Percentiles rank a stretch among this genome's conserved stretches.
Evolutionary conservation across 2,329 filamentous ascomycete genomes (phyloP).

Genomic region (Clonostachys sp.): DNA sequence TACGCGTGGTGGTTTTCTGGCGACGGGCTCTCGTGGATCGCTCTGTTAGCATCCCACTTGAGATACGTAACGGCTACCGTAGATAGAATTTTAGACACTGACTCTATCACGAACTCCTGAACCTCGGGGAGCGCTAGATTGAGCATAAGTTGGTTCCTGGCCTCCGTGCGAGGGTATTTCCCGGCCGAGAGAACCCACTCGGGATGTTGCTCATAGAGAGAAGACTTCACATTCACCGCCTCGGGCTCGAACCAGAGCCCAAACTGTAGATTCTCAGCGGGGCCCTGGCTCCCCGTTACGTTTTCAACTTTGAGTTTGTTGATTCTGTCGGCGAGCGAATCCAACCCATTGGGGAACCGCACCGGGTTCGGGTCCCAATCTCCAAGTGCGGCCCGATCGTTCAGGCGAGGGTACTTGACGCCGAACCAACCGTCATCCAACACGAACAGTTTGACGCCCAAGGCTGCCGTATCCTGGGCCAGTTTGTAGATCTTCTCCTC

Average conservation of each 20-base stretch:
- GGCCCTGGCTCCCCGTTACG: conserved; percentile 10
- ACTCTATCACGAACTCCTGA: conserved; percentile 56
- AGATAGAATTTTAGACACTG: conserved; percentile 45
- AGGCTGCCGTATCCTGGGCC: conserved; percentile 48
- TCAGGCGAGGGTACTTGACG: conserved; percentile 15
- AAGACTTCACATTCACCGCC: conserved; percentile 62
- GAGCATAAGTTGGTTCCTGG: conserved; percentile 55
- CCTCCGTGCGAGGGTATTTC: conserved; percentile 48
- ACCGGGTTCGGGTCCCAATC: conserved; percentile 58
- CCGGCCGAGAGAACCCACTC: conserved; percentile 60
- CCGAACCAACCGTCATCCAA: conserved; percentile 68
- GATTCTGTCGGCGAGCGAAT: conserved; percentile 43
- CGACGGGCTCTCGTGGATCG: conserved; percentile 53
- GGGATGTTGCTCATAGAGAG: conserved; percentile 55
- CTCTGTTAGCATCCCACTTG: conserved; percentile 67
- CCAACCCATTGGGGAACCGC: conserved; percentile 54
- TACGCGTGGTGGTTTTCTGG: conserved; percentile 53
- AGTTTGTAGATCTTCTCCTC: conserved; percentile 48
- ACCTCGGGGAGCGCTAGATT: conserved; percentile 58
- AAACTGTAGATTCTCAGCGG: conserved; percentile 45
- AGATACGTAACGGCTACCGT: conserved; percentile 52
- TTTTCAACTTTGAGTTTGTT: conserved; percentile 42
- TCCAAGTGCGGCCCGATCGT: conserved; percentile 42
- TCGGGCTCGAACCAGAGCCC: conserved; percentile 66
- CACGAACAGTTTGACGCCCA: conserved; percentile 60